phyloP scores from a whole-genome alignment of 805 yeast species.

The Wickerhamiella occidentalis region DNA sequence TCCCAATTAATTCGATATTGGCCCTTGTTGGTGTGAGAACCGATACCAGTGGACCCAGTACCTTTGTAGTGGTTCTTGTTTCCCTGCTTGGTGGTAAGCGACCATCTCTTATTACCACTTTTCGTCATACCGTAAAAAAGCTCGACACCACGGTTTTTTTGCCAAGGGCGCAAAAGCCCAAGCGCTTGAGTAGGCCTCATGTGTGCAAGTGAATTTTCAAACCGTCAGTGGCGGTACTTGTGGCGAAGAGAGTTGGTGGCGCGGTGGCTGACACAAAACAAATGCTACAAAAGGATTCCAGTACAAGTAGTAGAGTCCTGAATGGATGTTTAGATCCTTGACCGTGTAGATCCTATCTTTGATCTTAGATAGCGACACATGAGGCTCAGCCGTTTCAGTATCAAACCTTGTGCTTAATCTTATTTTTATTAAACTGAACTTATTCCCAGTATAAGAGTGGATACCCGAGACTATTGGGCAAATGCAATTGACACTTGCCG shows the following conservation, averaged over 20 bases:
- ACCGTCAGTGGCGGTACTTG: background rate
- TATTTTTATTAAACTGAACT: background rate
- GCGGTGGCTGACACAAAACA: background rate
- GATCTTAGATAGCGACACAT: too few species aligned
- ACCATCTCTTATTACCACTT: conserved; percentile 64
- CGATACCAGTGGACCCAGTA: conserved; percentile 89
- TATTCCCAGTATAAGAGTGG: background rate
- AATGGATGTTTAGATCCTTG: too few species aligned
- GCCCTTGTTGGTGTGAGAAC: conserved; percentile 63
- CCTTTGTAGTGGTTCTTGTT: conserved; percentile 92
- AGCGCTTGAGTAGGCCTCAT: conserved; percentile 30
- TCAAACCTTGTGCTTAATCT: background rate
- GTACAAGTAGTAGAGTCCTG: too few species aligned
- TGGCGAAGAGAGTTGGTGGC: background rate
- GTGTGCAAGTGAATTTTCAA: background rate
- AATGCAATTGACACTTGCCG: conserved; percentile 1
- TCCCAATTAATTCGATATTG: conserved; percentile 67
- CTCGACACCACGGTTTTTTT: conserved; percentile 68
- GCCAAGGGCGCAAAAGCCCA: conserved; percentile 76
- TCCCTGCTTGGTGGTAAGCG: conserved; percentile 86
- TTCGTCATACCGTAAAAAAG: conserved; percentile 70
- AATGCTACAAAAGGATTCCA: too few species aligned
- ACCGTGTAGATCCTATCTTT: too few species aligned
- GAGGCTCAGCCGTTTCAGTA: background rate
- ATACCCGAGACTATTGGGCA: background rate